Evolutionary conservation across 768 basidiomycete genomes (phyloP).

Genomic region (Hericium rajendrae): DNA sequence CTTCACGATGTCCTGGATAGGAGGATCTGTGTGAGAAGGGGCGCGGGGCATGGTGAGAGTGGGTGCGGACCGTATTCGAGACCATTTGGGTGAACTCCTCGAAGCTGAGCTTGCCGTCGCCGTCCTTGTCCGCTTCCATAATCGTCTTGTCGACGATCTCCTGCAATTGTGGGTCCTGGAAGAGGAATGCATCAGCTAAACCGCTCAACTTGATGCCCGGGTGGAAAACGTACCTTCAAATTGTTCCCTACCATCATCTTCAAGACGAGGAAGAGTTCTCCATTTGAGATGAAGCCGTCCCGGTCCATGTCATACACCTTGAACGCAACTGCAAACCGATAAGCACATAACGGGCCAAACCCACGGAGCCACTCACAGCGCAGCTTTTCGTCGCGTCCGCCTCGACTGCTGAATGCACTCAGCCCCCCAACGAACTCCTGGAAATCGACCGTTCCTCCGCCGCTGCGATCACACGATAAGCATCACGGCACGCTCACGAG

Average conservation of each 20-base stretch:
- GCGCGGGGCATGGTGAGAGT: background rate
- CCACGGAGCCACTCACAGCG: conserved; percentile 52
- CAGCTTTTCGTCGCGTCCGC: conserved; percentile 94
- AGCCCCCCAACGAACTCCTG: conserved; percentile 98
- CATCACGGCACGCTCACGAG: background rate
- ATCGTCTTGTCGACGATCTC: conserved; percentile 99
- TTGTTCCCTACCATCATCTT: conserved; percentile 99
- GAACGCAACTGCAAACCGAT: conserved; percentile 74
- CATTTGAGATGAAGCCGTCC: conserved; percentile 96
- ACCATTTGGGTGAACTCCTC: conserved; percentile 97
- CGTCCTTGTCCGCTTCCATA: conserved; percentile 98
- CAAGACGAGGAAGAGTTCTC: conserved; percentile 93
- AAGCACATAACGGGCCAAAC: background rate
- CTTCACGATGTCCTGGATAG: conserved; percentile 84
- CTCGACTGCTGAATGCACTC: conserved; percentile 95
- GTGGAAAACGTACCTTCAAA: conserved; percentile 58
- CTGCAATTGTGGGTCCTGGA: conserved; percentile 92
- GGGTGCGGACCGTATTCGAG: conserved; percentile 72
- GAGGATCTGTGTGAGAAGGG: background rate
- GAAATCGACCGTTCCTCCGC: conserved; percentile 97
- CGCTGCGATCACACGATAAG: conserved; percentile 39
- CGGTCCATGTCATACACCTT: conserved; percentile 99
- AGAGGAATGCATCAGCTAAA: background rate
- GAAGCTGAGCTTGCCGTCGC: conserved; percentile 94
- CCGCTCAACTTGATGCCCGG: background rate